Evolutionary conservation across 1,284 basidiomycete species (phyloP).

Genomic region (Sphagnurus paluster): DNA sequence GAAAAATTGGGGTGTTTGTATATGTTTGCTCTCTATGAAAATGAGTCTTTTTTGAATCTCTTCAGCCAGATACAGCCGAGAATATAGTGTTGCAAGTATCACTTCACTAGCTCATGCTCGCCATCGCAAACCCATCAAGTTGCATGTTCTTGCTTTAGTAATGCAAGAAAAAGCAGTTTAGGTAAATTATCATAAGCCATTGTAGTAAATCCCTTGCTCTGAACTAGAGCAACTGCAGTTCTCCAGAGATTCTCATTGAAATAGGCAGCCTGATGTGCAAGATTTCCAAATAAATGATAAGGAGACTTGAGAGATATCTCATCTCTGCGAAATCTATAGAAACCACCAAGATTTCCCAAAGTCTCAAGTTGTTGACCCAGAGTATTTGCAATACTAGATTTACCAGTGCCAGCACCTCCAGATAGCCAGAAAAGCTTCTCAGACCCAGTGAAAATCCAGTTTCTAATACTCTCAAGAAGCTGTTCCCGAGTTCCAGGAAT

Average conservation of each 20-base stretch:
- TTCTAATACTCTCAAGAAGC: not conserved
- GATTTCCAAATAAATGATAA: not conserved
- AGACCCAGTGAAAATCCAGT: not conserved
- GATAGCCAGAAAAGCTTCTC: not conserved
- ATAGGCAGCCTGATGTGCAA: not conserved
- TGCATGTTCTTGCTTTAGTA: not conserved
- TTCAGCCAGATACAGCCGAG: no score
- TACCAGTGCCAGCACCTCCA: slow-evolving; percentile 5
- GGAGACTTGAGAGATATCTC: not conserved
- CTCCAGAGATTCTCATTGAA: not conserved
- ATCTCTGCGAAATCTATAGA: not conserved
- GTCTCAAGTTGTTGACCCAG: not conserved
- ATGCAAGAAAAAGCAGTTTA: not conserved
- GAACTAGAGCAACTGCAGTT: not conserved
- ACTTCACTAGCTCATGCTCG: no score
- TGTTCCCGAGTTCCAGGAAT: not conserved
- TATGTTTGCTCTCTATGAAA: no score
- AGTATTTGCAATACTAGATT: slow-evolving; percentile 1
- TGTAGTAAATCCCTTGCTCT: not conserved
- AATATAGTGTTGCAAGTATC: no score
- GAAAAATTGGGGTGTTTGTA: no score
- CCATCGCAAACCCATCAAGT: no score
- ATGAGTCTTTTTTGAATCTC: no score
- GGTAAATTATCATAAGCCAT: not conserved
- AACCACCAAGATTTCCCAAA: not conserved